Evolutionary conservation across 2,329 filamentous ascomycete genomes (phyloP).

Genomic region (Neonectria coccinea): DNA sequence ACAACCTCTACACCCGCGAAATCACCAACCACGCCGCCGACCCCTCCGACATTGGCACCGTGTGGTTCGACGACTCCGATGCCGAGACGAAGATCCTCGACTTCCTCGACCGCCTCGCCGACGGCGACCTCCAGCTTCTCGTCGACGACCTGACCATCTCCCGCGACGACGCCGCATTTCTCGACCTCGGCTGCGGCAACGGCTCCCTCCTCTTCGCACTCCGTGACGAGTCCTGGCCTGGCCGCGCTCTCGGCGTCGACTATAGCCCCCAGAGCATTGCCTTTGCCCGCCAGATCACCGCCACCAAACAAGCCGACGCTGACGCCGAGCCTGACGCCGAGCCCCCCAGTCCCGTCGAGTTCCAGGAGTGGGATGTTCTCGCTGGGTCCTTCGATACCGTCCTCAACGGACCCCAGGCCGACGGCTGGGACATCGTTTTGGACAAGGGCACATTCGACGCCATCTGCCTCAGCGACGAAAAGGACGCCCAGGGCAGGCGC

Average conservation of each 20-base stretch:
- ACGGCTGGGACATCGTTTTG: constrained; percentile 89
- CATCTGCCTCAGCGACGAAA: constrained; percentile 77
- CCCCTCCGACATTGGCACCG: constrained; percentile 83
- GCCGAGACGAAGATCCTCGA: constrained; percentile 84
- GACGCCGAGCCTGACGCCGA: constrained; percentile 44
- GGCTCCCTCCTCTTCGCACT: constrained; percentile 90
- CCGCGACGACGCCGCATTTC: constrained; percentile 65
- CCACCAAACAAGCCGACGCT: constrained; percentile 32
- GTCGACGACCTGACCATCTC: constrained; percentile 32
- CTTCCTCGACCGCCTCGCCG: constrained; percentile 66
- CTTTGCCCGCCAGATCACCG: constrained; percentile 75
- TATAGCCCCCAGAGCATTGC: constrained; percentile 82
- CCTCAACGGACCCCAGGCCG: constrained; percentile 43
- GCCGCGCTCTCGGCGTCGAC: constrained; percentile 85
- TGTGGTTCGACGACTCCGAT: constrained; percentile 96
- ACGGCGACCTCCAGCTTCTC: constrained; percentile 44
- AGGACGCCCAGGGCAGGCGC: constrained; percentile 64
- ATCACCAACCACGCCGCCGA: constrained; percentile 77
- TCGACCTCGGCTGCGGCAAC: constrained; percentile 95
- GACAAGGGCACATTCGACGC: constrained; percentile 99
- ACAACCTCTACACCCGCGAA: constrained; percentile 78
- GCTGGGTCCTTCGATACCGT: constrained; percentile 53
- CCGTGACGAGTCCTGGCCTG: constrained; percentile 71
- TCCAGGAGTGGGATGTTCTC: constrained; percentile 74
- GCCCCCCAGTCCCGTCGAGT: constrained; percentile 50